A percentile compares a stretch with the other conserved stretches of the same genome.
Evolutionary conservation across 2,329 filamentous ascomycete species (phyloP).

Genomic region (Colletotrichum liaoningense): DNA sequence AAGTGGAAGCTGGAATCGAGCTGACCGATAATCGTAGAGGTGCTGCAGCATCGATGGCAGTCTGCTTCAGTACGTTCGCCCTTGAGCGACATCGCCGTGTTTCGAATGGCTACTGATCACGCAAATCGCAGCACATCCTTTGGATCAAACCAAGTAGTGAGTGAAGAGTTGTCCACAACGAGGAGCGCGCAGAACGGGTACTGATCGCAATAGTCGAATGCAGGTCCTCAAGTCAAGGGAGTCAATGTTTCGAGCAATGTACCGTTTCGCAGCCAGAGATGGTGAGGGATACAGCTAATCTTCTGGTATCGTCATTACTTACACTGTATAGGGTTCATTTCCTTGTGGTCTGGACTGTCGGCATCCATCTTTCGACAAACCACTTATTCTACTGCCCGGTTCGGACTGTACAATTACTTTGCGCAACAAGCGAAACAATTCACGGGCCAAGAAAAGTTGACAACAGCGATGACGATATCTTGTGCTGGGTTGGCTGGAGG

Average conservation of each 20-base stretch:
- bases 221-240: constrained; percentile 54
- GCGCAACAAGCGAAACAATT: constrained; percentile 42
- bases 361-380: constrained; percentile 57
- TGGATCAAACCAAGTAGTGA: constrained; percentile 59
- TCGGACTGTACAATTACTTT: constrained; percentile 53
- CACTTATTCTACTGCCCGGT: constrained; percentile 57
- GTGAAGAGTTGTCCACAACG: constrained; percentile 5
- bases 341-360: constrained; percentile 56
- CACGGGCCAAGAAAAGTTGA: constrained; percentile 44
- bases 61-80: constrained; percentile 53
- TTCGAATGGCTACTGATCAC: background rate
- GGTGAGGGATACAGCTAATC: constrained; percentile 40
- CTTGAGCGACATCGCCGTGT: background rate
- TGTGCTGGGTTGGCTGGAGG: constrained; percentile 55
- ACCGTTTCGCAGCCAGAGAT: constrained; percentile 51
- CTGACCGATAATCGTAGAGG: constrained; percentile 44
- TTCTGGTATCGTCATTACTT: background rate
- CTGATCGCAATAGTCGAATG: constrained; percentile 49
- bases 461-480: constrained; percentile 47
- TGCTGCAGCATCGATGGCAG: constrained; percentile 57
- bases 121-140: constrained; percentile 49
- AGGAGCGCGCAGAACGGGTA: background rate
- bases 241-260: constrained; percentile 52
- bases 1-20: rapidly evolving
- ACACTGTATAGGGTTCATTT: constrained; percentile 47